Conservation (phyloP, 2,329 filamentous ascomycete genomes). For the Endocalyx cinctus region DNA sequence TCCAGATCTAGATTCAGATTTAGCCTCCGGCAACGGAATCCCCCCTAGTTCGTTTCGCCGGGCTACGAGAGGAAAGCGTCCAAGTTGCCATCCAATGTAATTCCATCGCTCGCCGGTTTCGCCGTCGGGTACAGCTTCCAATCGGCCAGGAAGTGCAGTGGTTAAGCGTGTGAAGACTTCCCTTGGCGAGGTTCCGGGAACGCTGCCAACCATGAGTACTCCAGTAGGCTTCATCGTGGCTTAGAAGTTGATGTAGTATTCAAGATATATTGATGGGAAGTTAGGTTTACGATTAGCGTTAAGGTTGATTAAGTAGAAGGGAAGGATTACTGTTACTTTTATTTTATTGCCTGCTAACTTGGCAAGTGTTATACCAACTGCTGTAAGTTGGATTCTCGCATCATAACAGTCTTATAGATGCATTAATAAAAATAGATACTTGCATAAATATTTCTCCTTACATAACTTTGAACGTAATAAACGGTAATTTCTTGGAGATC, state of each 20-base stretch:
- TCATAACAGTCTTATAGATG: too few relatives aligned
- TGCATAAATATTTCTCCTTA: too few relatives aligned
- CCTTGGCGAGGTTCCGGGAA: conserved; percentile 14
- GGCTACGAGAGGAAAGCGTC: conserved; percentile 13
- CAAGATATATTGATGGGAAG: conserved; percentile 4
- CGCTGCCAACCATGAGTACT: conserved; percentile 22
- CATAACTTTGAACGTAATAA: too few relatives aligned
- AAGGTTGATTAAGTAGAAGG: too few relatives aligned
- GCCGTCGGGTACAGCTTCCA: conserved; percentile 17
- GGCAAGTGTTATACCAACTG: too few relatives aligned
- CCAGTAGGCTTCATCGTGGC: conserved; percentile 16
- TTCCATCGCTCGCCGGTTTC: conserved; percentile 19
- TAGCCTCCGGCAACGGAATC: conserved; percentile 12
- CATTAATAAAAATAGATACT: too few relatives aligned
- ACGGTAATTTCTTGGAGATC: too few relatives aligned
- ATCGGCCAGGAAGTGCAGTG: conserved; percentile 14
- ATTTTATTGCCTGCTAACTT: too few relatives aligned
- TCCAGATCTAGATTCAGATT: conserved; percentile 7
- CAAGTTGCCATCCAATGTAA: conserved; percentile 19
- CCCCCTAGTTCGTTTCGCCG: conserved; percentile 15
- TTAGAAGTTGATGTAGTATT: conserved; percentile 7
- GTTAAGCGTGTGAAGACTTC: conserved; percentile 16
- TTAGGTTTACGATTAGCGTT: too few relatives aligned
- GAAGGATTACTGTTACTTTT: too few relatives aligned
- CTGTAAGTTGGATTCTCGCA: too few relatives aligned